A percentile compares a stretch with the other conserved stretches of the same genome.
phyloP scores from a whole-genome alignment of 1,284 basidiomycete genomes.

The Tylopilus microsporus region DNA sequence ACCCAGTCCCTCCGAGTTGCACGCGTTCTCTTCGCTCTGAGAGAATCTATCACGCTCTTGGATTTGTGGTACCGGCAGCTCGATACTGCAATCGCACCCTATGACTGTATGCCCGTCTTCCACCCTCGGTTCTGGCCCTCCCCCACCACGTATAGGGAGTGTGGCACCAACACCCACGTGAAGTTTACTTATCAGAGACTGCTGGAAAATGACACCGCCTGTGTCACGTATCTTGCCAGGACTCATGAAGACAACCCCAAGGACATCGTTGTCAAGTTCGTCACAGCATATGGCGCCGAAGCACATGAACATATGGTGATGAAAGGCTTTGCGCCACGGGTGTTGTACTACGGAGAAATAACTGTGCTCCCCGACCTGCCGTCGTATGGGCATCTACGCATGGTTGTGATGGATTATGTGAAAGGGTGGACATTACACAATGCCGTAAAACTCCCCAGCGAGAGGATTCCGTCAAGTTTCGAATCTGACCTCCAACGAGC shows the following conservation, averaged over 20 bases:
- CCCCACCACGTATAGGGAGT: conserved; percentile 2
- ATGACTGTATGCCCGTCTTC: background rate
- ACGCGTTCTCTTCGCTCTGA: conserved; percentile 13
- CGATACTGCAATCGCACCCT: no score
- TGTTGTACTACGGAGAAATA: background rate
- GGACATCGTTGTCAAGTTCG: conserved; percentile 20
- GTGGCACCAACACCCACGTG: background rate
- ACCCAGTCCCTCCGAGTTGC: no score
- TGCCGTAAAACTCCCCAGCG: background rate
- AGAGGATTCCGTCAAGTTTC: background rate
- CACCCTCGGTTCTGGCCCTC: conserved; percentile 20
- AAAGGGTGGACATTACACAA: background rate
- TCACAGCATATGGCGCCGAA: conserved; percentile 13
- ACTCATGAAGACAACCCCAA: background rate
- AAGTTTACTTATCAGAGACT: conserved; percentile 8
- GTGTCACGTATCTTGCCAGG: conserved; percentile 10
- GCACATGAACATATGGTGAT: conserved; percentile 1
- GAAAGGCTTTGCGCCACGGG: background rate
- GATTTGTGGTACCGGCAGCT: conserved; percentile 13
- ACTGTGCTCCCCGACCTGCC: background rate
- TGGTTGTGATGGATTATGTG: conserved; percentile 25
- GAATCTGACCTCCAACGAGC: background rate
- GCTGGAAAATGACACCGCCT: background rate
- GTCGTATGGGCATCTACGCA: conserved; percentile 12
- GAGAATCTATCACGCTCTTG: background rate